Base-by-base conservation (phyloP, 2,329 filamentous ascomycete species). In the Trichoderma sp. region DNA sequence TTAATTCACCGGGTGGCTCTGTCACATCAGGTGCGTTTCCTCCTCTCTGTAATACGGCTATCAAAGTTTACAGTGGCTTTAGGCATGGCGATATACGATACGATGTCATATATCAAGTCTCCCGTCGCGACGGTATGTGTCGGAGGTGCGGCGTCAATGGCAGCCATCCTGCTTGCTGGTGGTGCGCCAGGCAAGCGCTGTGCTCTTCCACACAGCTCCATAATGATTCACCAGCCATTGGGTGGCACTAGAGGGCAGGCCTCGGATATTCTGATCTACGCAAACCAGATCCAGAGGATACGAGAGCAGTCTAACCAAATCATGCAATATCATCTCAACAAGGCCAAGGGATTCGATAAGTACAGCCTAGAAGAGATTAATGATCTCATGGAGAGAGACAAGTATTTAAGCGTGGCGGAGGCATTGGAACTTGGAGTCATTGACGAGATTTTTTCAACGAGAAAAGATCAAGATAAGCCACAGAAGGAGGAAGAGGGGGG, bases 181-280 rank as follows among this genome's bases (percentile, higher is more conserved):
- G 96, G 96, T 24, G 88, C 93, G 70, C 86, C 91, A 0, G 94
- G 94, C 19, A 93, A 96, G 80, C 86, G 96, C 47, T 97, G 90
- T 79, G 94, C 93, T 67, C 86, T 99, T 40, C 94, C 94, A n/a
- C 94, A 99, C 79, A 93, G 91, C 74, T 92, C 92, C 65, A 92
- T 99, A 77, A 99, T 99, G 96, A 90, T 99, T 68, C 96, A 99
- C 81, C 96, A 99, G 79, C 96, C 96, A 0, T 89, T 92, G 2
- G 95, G 95, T 58, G 88, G 89, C 0, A 90, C 88, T 4, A 82
- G 85, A 70, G 88, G 88, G 0, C 89, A 88, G 73, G 88, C 88
- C 4, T 87, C 87, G 3, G 96, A 99, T 77, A 98, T 99, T 72
- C 87, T 97, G 59, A 98, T 99, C 72, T 97, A 99, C 77, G 96